phyloP scores from a whole-genome alignment of 1,284 basidiomycete species.

The Mycosarcoma mackinlayi region DNA sequence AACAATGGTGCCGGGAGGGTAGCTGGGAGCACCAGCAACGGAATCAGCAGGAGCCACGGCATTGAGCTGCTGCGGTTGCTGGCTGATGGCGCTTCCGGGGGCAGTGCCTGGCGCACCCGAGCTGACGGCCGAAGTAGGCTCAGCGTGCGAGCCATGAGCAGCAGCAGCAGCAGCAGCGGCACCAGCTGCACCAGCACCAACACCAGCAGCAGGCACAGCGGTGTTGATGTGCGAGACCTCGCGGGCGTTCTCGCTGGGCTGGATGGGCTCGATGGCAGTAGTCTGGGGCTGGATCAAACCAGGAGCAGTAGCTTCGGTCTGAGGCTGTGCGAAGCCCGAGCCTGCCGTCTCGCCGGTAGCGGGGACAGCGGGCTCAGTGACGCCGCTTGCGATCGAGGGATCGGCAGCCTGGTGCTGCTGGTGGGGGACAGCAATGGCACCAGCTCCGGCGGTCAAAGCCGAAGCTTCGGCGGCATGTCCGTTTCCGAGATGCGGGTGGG shows the following conservation, averaged over 20 bases:
- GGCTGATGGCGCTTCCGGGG: slow-evolving; percentile 20
- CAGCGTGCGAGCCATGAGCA: slow-evolving; percentile 5
- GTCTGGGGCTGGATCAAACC: slow-evolving; percentile 35
- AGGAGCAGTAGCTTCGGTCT: slow-evolving; percentile 24
- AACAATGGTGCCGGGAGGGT: slow-evolving; percentile 10
- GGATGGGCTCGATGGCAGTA: slow-evolving; percentile 25
- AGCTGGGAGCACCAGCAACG: slow-evolving; percentile 5
- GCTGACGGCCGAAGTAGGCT: slow-evolving; percentile 20
- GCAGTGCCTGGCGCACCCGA: slow-evolving; percentile 8
- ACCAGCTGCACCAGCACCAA: slow-evolving; percentile 12
- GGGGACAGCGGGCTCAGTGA: slow-evolving; percentile 11
- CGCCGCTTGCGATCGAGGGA: slow-evolving; percentile 30
- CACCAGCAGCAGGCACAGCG: slow-evolving; percentile 29
- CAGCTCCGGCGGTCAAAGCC: slow-evolving; percentile 33
- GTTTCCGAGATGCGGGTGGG: slow-evolving; percentile 13
- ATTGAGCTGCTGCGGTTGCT: slow-evolving; percentile 20
- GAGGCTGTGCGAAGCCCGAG: too few species aligned
- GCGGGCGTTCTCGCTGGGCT: slow-evolving; percentile 27
- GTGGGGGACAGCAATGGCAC: slow-evolving; percentile 33
- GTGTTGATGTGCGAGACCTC: slow-evolving; percentile 34
- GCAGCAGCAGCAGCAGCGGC: slow-evolving; percentile 14
- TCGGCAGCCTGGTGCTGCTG: too few species aligned
- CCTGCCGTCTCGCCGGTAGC: slow-evolving; percentile 2
- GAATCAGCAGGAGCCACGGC: slow-evolving; percentile 17
- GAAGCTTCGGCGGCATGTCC: slow-evolving; percentile 32